Evolutionary conservation across 495 filamentous ascomycete species (phyloP).

Genomic region (Neurospora sp.): DNA sequence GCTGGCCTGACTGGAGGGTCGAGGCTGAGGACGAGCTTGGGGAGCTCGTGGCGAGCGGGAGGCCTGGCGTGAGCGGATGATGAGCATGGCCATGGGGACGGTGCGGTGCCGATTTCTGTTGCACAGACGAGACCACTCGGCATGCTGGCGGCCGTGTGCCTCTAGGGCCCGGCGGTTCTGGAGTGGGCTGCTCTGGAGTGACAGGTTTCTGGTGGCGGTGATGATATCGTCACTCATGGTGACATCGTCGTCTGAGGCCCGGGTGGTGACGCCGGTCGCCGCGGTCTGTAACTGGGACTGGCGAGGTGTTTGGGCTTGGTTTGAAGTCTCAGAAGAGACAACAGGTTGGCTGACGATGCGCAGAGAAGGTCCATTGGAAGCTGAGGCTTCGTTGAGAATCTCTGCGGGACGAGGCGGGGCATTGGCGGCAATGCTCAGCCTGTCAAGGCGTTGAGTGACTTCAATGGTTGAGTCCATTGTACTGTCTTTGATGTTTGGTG

Average conservation of each 20-base stretch:
- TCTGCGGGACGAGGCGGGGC: neutral
- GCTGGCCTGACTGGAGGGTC: neutral
- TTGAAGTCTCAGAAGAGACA: neutral
- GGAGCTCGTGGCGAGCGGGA: neutral
- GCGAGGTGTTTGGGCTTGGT: neutral
- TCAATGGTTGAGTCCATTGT: neutral
- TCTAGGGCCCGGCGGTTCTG: neutral
- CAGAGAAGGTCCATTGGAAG: neutral
- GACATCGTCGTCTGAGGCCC: neutral
- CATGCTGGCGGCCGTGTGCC: neutral
- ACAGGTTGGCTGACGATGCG: neutral
- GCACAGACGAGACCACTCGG: neutral
- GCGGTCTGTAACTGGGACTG: no score
- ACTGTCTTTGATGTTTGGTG: neutral
- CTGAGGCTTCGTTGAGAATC: neutral
- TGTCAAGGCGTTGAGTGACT: neutral
- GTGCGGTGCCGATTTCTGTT: neutral
- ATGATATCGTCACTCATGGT: neutral
- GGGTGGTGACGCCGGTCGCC: neutral
- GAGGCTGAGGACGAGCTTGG: neutral
- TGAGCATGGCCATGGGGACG: no score
- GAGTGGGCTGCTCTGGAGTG: neutral
- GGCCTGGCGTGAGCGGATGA: neutral
- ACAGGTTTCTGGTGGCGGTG: neutral
- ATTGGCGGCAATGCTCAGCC: neutral